Percentiles rank a stretch among this genome's conserved stretches.
Evolutionary conservation across 306 rosid genomes (phyloP).

Genomic region (Gleditsia sinensis): DNA sequence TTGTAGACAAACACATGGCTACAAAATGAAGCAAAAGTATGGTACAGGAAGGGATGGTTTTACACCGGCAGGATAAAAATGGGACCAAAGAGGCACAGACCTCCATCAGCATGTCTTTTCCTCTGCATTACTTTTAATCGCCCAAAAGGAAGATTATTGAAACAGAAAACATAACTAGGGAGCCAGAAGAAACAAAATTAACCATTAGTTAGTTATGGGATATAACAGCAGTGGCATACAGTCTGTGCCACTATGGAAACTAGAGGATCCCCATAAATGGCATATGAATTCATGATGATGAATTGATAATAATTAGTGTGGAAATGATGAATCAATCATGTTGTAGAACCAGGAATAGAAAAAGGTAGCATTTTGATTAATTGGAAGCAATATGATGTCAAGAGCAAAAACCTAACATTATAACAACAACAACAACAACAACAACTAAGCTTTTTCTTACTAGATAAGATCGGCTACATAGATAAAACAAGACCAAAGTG

Average conservation of each 20-base stretch:
- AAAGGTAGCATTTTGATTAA: neutral
- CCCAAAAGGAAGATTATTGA: neutral
- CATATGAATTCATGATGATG: neutral
- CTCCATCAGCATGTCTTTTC: constrained; percentile 3
- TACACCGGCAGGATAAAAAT: neutral
- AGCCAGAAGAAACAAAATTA: neutral
- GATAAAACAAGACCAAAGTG: no score
- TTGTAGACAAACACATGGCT: neutral
- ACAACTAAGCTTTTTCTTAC: no score
- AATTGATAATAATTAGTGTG: neutral
- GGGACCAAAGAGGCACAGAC: neutral
- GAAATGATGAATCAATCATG: neutral
- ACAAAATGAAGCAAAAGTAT: neutral
- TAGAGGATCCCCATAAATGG: neutral
- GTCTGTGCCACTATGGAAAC: neutral
- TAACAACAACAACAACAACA: neutral
- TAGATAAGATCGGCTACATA: no score
- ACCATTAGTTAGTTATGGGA: neutral
- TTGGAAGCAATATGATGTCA: neutral
- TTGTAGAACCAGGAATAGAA: neutral
- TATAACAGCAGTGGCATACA: neutral
- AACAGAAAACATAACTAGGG: neutral
- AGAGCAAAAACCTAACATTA: neutral
- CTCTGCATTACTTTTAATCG: neutral
- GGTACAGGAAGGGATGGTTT: neutral